Evolutionary conservation across 1,284 basidiomycete genomes (phyloP), one percentile per base, ranked within the genome.

Genomic region (Uromyces viciae-fabae): DNA sequence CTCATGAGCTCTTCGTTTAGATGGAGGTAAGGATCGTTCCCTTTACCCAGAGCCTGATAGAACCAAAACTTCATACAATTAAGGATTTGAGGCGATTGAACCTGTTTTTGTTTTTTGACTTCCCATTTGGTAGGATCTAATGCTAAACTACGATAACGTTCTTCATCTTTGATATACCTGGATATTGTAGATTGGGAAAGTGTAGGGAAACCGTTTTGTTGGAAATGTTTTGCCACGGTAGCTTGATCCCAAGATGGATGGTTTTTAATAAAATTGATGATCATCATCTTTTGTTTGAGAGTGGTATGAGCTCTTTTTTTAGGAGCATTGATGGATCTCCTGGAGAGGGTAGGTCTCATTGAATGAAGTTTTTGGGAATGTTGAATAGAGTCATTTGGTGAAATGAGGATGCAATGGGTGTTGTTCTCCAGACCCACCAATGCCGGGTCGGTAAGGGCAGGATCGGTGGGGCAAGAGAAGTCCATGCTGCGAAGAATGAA

Each of bases 121-220:
- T 66, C 42, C 19, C 38, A 46, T 31, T 79, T 79, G 0, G 66
- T 22, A n/a, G 77, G 77, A 17, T 79, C 77, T 11, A 62, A 40
- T 2, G 77, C 77, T 9, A 79, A 36, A 28, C 42, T 72, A 4
- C 77, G 64, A 49, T 62, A 72, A 17, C 56, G 66, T n/a, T 79
- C 68, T 62, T 79, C 77, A 38, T 79, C 77, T 33, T 79, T 79
- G 68, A 79, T 69, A 22, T 79, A 79, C 22, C 77, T 56, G 8
- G 77, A 79, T n/a, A 79, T 79, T 25, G 77, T 79, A 4, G 77
- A 79, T 58, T 79, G 77, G 28, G 77, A 79, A 46, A 79, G 77
- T 8, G 77, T 79, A 22, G 77, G 77, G 42, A 79, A 79, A 3
- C 77, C 77, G 36, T 58, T 52, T 7, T 22, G n/a, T 17, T 79